Evolutionary conservation across 2,329 filamentous ascomycete genomes (phyloP), one percentile per base, ranked within the genome.

Genomic region (Basipetospora sp.): DNA sequence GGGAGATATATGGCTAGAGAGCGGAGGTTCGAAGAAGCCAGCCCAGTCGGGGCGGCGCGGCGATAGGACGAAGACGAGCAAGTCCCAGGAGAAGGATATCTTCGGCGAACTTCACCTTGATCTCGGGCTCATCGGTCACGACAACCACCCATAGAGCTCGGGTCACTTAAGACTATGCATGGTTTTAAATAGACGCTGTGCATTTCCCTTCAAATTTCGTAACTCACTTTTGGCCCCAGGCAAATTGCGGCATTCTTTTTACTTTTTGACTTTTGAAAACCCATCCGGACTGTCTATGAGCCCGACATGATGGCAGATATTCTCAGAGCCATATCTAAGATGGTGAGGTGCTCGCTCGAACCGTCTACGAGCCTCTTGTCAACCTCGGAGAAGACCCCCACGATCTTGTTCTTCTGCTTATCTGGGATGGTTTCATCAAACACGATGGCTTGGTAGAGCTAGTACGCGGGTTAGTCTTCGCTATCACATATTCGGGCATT

Each of bases 321-420:
- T 50, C 83, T 77, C 52, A 96, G 65, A 5, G 80, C 70, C 45
- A 96, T 54, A 56, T 98, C 88, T 22, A 98, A 62, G 42, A 96
- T 80, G 1, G 83, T 85, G 17, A 98, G 64, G 54, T 98, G 88
- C 60, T 98, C 90, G 53, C 98, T 90, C 3, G 87, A 81, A 8
- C 90, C 90, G 56, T 99, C 92, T 5, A 94, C 80, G 33, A 98
- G 60, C 45, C 90, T 72, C 67, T 96, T 96, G 54, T 99, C 90
- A 19, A 88, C 70, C 56, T 96, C 87, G 1, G 87, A 94, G 53
- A 98, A 98, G 3, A 88, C 67, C 44, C 83, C 67, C 34, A 88
- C 79, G 42, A 98, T 88, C 55, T 79, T 79, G 53, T 88, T 92
- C 63, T 98, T 98, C 52, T 93, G 82, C 10, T 74, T 59, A 51